phyloP scores from a whole-genome alignment of 352 stramenopile species.

The Phytophthora pluvialis region DNA sequence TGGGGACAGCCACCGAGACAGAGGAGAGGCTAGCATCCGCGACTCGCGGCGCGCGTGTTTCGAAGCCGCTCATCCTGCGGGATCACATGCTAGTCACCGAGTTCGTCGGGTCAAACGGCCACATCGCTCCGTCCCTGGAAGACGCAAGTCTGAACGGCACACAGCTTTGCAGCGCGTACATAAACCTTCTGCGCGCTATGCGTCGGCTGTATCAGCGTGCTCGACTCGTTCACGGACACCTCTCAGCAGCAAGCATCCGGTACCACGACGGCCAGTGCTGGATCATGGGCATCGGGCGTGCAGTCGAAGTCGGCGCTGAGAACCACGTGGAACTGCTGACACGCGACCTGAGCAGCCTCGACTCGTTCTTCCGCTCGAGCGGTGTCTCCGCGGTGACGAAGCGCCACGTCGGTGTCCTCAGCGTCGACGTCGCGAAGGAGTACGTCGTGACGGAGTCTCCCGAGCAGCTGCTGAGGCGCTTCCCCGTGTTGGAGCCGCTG shows the following conservation, averaged over 20 bases:
- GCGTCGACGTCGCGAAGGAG: conserved; percentile 25
- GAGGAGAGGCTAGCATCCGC: conserved; percentile 12
- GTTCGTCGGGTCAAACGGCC: conserved; percentile 52
- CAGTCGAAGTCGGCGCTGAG: conserved; percentile 74
- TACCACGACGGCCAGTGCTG: conserved; percentile 62
- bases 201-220: conserved; percentile 58
- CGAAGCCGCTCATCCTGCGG: conserved; percentile 46
- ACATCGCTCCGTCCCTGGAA: conserved; percentile 42
- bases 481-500: conserved; percentile 35
- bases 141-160: conserved; percentile 51
- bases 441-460: conserved; percentile 37
- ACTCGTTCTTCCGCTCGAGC: conserved; percentile 68
- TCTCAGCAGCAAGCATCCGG: conserved; percentile 79
- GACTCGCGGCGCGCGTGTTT: conserved; percentile 38
- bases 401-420: conserved; percentile 28
- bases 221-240: conserved; percentile 57
- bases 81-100: conserved; percentile 63
- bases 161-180: conserved; percentile 52
- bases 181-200: conserved; percentile 46
- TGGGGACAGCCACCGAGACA: conserved; percentile 11
- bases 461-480: conserved; percentile 40
- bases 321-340: conserved; percentile 55
- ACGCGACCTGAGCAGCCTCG: conserved; percentile 69
- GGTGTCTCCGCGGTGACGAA: conserved; percentile 46
- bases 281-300: conserved; percentile 90